A percentile compares a stretch with the other conserved stretches of the same genome.
These are phyloP conservation scores for Coemansia sp. DNA, from an alignment of 192 early-diverging fungal genomes.

Conservation along the genomic window DNA sequence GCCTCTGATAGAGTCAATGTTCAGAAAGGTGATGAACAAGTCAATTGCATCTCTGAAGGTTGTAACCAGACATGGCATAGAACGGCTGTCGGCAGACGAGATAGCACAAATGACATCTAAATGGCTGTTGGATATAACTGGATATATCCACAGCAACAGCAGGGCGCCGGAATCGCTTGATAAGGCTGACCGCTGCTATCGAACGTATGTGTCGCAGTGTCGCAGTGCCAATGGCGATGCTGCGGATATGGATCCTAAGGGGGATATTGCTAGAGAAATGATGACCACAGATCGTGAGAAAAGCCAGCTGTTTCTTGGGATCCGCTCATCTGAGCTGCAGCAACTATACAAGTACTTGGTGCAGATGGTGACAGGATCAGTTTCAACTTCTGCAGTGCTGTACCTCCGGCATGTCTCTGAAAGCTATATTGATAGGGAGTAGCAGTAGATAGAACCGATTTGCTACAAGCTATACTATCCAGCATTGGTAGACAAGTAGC, in stretches of 20 bases:
- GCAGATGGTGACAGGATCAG: conserved; percentile 10
- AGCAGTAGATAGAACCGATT: not conserved
- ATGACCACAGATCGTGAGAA: conserved; percentile 2
- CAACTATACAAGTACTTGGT: conserved; percentile 29
- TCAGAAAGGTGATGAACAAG: conserved; percentile 7
- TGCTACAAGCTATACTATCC: not conserved
- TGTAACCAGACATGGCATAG: conserved; percentile 11
- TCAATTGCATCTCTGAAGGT: conserved; percentile 2
- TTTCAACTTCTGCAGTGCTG: not conserved
- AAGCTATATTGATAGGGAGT: conserved; percentile 4
- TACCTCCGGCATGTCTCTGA: conserved; percentile 5
- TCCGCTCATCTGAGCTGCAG: conserved; percentile 30
- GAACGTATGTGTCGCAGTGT: conserved; percentile 14
- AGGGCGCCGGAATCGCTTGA: conserved; percentile 13
- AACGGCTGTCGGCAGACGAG: not conserved
- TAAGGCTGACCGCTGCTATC: conserved; percentile 15
- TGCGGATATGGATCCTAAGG: conserved; percentile 1
- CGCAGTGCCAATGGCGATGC: not conserved
- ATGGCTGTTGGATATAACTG: conserved; percentile 16
- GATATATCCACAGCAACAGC: conserved; percentile 6
- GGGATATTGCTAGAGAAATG: conserved; percentile 17
- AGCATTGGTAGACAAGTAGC: too few species aligned
- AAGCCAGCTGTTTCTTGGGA: conserved; percentile 25
- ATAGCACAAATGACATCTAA: conserved; percentile 1
- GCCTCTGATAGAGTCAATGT: conserved; percentile 8